A percentile compares a stretch with the other conserved stretches of the same genome.
Evolutionary conservation across 495 filamentous ascomycete species (phyloP).

Genomic region (Pyronema domesticum): DNA sequence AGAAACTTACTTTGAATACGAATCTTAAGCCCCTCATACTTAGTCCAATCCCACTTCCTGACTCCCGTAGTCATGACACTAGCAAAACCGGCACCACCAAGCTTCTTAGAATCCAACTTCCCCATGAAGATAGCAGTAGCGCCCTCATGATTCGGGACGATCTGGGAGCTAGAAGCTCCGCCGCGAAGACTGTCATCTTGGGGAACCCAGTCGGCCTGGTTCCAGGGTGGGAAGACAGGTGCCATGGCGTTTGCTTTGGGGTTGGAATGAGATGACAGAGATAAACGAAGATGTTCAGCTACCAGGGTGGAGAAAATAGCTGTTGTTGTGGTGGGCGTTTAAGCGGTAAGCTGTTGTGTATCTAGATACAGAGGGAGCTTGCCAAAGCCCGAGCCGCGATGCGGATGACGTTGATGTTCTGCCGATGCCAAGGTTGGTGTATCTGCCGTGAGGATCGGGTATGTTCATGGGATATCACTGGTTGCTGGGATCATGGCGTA

Average conservation of each 20-base stretch:
- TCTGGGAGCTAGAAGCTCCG: constrained; percentile 30
- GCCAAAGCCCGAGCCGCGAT: no score
- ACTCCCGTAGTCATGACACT: constrained; percentile 46
- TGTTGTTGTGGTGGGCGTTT: no score
- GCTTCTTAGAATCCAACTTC: constrained; percentile 48
- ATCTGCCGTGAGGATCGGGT: no score
- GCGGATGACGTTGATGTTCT: no score
- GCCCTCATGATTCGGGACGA: constrained; percentile 10
- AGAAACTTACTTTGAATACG: constrained; percentile 12
- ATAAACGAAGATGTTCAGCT: no score
- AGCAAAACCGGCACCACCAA: constrained; percentile 71
- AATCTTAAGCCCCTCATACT: constrained; percentile 38
- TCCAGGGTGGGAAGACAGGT: constrained; percentile 32
- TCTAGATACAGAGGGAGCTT: no score
- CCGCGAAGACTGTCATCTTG: constrained; percentile 61
- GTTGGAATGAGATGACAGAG: no score
- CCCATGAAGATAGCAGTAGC: constrained; percentile 41
- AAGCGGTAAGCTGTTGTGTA: no score
- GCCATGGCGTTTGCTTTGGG: not conserved
- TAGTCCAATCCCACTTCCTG: constrained; percentile 36
- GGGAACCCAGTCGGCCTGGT: constrained; percentile 39
- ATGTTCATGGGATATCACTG: no score
- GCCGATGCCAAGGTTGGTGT: no score
- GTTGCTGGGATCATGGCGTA: no score
- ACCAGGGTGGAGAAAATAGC: no score